A percentile compares a stretch with the other conserved stretches of the same genome.
These are phyloP conservation scores for Zasmidium cellare DNA, from an alignment of 2,329 filamentous ascomycete species.

Conservation along the genomic window DNA sequence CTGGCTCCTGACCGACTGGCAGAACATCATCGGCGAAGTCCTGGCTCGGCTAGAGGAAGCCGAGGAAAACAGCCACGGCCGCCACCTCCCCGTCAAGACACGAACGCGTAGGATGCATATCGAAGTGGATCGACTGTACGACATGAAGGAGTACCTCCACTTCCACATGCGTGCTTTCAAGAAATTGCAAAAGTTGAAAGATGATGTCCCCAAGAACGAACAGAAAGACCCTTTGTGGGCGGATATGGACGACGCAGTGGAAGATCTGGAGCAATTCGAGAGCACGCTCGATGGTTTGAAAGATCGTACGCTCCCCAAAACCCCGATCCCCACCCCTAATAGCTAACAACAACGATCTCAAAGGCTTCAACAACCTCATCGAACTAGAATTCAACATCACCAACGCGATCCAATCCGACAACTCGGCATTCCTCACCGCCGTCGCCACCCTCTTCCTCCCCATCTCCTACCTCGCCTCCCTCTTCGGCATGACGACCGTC, in stretches of 20 bases:
- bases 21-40: constrained; percentile 39
- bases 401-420: constrained; percentile 37
- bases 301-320: constrained; percentile 27
- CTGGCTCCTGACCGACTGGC: constrained; percentile 39
- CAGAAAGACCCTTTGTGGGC: constrained; percentile 35
- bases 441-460: constrained; percentile 39
- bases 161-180: constrained; percentile 37
- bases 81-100: constrained; percentile 36
- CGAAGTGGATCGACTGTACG: constrained; percentile 38
- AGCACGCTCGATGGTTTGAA: constrained; percentile 35
- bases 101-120: constrained; percentile 34
- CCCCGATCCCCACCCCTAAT: not conserved
- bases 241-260: constrained; percentile 38
- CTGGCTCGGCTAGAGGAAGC: constrained; percentile 36
- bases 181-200: constrained; percentile 37
- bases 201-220: constrained; percentile 29
- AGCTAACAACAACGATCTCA: not conserved
- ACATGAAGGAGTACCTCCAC: constrained; percentile 37
- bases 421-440: constrained; percentile 35
- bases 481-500: constrained; percentile 38
- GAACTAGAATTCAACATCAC: constrained; percentile 43
- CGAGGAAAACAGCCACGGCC: constrained; percentile 35
- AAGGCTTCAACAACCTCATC: constrained; percentile 39
- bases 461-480: constrained; percentile 35
- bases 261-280: constrained; percentile 39